phyloP scores from a whole-genome alignment of 2,329 filamentous ascomycete species.

The Diaporthe nobilis region DNA sequence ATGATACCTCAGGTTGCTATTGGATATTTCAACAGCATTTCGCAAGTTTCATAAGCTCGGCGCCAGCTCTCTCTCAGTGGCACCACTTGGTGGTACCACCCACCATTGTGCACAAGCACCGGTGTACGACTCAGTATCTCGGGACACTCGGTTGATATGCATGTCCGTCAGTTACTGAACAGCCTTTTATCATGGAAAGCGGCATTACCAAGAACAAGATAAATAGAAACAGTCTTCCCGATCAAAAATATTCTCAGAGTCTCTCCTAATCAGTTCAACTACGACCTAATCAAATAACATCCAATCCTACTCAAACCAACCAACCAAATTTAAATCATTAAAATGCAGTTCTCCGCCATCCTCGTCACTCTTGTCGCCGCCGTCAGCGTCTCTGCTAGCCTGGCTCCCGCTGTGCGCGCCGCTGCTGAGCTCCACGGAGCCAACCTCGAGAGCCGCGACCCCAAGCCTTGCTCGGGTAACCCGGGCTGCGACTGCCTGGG shows the following conservation, averaged over 20 bases:
- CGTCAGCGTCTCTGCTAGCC: constrained; percentile 18
- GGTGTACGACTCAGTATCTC: background rate
- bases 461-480: constrained; percentile 26
- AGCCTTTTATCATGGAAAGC: background rate
- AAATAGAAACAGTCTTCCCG: background rate
- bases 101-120: background rate
- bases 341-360: constrained; percentile 31
- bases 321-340: background rate
- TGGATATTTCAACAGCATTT: background rate
- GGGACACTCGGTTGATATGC: background rate
- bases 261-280: background rate
- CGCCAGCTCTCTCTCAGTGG: background rate
- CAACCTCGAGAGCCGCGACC: constrained; percentile 2
- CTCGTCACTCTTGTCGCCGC: constrained; percentile 8
- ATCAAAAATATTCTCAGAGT: background rate
- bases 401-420: constrained; percentile 15
- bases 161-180: background rate
- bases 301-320: background rate
- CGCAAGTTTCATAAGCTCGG: background rate
- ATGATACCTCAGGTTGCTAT: background rate
- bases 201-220: background rate
- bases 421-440: constrained; percentile 4
- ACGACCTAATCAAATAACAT: background rate
- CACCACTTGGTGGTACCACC: constrained; percentile 10
- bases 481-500: constrained; percentile 8